These are phyloP conservation scores for Davidsoniella neocaledoniae DNA, from an alignment of 2,329 filamentous ascomycete species.

Conservation along the genomic window DNA sequence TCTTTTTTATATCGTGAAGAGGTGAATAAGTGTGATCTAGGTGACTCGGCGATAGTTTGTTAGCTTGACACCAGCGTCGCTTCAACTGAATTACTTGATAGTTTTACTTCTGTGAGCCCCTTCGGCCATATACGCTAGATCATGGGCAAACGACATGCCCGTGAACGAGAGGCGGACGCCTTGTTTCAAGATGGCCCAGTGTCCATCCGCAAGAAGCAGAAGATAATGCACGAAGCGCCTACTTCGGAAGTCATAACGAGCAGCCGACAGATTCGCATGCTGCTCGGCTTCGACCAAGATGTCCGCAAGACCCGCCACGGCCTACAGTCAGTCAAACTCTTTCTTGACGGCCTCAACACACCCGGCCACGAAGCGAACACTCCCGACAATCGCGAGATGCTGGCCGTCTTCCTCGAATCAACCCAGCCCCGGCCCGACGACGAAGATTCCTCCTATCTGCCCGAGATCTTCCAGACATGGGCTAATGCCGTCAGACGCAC, in stretches of 20 bases:
- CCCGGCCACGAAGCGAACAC: constrained; percentile 25
- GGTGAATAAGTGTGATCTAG: not conserved
- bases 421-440: constrained; percentile 30
- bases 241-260: constrained; percentile 45
- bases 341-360: constrained; percentile 49
- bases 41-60: not conserved
- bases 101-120: not conserved
- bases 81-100: not conserved
- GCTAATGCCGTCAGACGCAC: constrained; percentile 63
- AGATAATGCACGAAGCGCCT: constrained; percentile 37
- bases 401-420: constrained; percentile 51
- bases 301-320: constrained; percentile 49
- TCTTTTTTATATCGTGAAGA: constrained; percentile 1
- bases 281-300: constrained; percentile 58
- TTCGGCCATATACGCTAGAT: not conserved
- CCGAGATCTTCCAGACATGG: constrained; percentile 79
- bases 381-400: constrained; percentile 36
- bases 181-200: constrained; percentile 18
- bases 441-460: constrained; percentile 44
- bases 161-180: constrained; percentile 24
- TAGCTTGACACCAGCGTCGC: not conserved
- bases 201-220: constrained; percentile 31
- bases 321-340: constrained; percentile 50
- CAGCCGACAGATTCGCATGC: constrained; percentile 47
- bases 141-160: constrained; percentile 30